Evolutionary conservation across 2,329 filamentous ascomycete genomes (phyloP), one percentile per base, ranked within the genome.

Genomic region (Aspergillus sp.): DNA sequence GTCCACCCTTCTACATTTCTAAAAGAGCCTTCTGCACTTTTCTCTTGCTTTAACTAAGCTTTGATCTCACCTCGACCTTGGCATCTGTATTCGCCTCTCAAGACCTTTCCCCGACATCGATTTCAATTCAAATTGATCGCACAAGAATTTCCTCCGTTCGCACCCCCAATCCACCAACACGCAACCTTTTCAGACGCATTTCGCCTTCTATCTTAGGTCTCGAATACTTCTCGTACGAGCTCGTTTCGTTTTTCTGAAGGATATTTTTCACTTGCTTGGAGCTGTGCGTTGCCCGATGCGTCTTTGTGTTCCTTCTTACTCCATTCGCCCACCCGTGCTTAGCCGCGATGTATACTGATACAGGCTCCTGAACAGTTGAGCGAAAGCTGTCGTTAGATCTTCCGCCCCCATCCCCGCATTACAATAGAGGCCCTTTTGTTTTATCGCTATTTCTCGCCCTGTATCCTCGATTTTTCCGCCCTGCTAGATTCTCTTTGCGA

Each of bases 131-230:
- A 64, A 64, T 53, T 50, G 44, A 56, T 62, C 68, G 63, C 69
- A 70, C 67, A 70, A 63, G 64, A 68, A 63, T 63, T 64, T 66
- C 41, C 56, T 62, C 50, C 34, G 48, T 34, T 60, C 61, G 59
- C 60, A 57, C 54, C 51, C 55, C 39, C 33, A 49, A 56, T 42
- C 34, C 45, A 49, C 44, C 54, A 30, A 44, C 30, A 51, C 57
- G 48, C 57, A 22, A 53, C 44, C 61, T 59, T 42, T 56, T 63
- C 64, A 64, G 67, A 62, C 62, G 62, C 56, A 49, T 51, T 49
- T 54, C 27, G 55, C 54, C 40, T 61, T 66, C 57, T 63, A 53
- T 55, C 57, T 59, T 59, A 62, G 45, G 54, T 58, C 62, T 60
- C 57, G 12, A 22, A 39, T 27, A 27, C 20, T 46, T 55, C 40